Base-by-base conservation (phyloP, 2,329 filamentous ascomycete species). In the Colletotrichum somersetense region DNA sequence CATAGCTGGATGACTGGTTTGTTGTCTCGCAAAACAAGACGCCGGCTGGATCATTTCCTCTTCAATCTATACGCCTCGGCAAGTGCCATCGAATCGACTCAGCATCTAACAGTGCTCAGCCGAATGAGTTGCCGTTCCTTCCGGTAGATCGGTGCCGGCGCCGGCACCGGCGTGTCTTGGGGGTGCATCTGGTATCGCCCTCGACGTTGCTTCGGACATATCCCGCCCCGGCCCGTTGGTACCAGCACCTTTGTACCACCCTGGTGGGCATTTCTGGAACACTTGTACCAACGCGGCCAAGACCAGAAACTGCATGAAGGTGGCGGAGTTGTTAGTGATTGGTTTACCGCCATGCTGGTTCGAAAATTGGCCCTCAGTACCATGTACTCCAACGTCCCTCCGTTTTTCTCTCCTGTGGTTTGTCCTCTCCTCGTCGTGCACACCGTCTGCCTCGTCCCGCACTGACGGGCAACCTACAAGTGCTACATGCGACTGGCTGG, bases 331-430 rank as follows among this genome's bases (percentile, higher is more conserved):
- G 44, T 20, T 46, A 30, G 16, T 59, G 65, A 63, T 63, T 68
- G 64, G 69, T 8, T 38, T 53, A 58, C 69, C 69, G 23, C 40
- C 20, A 52, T 52, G 44, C 67, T 63, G 69, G 69, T 71, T 48
- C 63, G 63, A 42, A 33, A 68, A 16, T 16, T 53, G 44, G 14
- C 58, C 23, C 65, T 59, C 42, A 23, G 52, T 57, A 59, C 52
- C 58, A 63, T 65, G 58, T 59, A 67, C 38, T 23, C 46, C 35
- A 30, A 55, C 26, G 26, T 14, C 26, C 44, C 48, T 35, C 35
- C n/a, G 5, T 48, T 48, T 48, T 48, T 48, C 46, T 59, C 26
- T 23, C 26, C 46, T 55, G 35, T 20, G 33, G 40, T 35, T 58
- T 46, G 30, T 46, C 52, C 8, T 44, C 35, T 38, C 64, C 30